A percentile compares a stretch with the other conserved stretches of the same genome.
phyloP scores from a whole-genome alignment of 305 asterid genomes.

The Ilex paraguariensis region DNA sequence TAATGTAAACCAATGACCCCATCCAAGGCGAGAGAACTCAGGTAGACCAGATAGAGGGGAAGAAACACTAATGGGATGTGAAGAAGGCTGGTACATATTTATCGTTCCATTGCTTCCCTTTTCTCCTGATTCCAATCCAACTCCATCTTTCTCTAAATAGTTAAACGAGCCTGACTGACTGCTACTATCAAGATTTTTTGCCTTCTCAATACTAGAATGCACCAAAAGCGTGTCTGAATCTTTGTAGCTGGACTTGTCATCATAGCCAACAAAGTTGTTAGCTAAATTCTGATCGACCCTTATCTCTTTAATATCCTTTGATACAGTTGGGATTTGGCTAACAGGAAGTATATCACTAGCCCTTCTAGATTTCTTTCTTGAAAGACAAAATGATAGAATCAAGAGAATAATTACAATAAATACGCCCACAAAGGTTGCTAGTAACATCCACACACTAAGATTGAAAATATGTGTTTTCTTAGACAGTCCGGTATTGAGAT shows the following conservation, averaged over 20 bases:
- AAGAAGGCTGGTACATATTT: constrained; percentile 9
- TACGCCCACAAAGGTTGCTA: constrained; percentile 50
- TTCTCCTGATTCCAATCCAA: constrained; percentile 29
- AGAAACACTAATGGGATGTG: constrained; percentile 20
- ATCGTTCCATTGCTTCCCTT: constrained; percentile 13
- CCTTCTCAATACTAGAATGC: constrained; percentile 39
- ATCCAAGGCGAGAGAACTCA: constrained; percentile 71
- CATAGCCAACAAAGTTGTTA: constrained; percentile 19
- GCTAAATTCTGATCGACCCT: constrained; percentile 51
- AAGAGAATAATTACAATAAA: constrained; percentile 38
- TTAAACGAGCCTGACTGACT: constrained; percentile 37
- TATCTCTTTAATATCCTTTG: constrained; percentile 61
- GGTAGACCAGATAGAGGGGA: constrained; percentile 63
- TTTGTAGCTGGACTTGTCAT: constrained; percentile 33
- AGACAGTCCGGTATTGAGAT: constrained; percentile 42
- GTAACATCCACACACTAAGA: constrained; percentile 68
- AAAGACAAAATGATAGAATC: constrained; percentile 43
- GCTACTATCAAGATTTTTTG: constrained; percentile 17
- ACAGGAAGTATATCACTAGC: constrained; percentile 27
- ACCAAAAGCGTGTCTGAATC: constrained; percentile 44
- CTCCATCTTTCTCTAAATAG: constrained; percentile 24
- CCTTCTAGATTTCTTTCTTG: constrained; percentile 37
- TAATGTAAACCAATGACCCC: constrained; percentile 85
- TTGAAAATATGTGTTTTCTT: constrained; percentile 61
- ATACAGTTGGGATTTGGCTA: constrained; percentile 31